Conservation (phyloP, 768 basidiomycete genomes). For the Boletus pseudo-olivaceus region DNA sequence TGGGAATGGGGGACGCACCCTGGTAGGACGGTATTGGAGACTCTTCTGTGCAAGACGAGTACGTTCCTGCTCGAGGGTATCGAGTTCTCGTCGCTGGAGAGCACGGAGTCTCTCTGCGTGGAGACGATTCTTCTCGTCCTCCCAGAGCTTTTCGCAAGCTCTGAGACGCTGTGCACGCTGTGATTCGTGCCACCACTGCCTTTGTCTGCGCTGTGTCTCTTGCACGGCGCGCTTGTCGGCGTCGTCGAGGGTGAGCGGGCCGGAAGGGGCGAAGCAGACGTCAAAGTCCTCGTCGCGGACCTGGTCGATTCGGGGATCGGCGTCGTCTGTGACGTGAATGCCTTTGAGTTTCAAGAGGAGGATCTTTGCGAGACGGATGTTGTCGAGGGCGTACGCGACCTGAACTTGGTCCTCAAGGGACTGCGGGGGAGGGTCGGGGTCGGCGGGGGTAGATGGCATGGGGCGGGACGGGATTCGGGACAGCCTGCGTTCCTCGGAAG, state of each 20-base stretch:
- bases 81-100: constrained; percentile 32
- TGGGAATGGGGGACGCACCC: constrained; percentile 14
- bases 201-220: constrained; percentile 33
- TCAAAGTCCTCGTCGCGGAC: constrained; percentile 51
- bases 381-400: constrained; percentile 61
- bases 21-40: constrained; percentile 11
- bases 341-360: constrained; percentile 60
- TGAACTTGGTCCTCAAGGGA: constrained; percentile 63
- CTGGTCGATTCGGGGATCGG: constrained; percentile 60
- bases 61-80: constrained; percentile 27
- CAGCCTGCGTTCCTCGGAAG: constrained; percentile 39
- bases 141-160: constrained; percentile 48
- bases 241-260: constrained; percentile 40
- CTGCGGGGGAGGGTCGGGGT: constrained; percentile 21
- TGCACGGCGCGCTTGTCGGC: constrained; percentile 37
- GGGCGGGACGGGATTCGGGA: not conserved
- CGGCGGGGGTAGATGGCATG: not conserved
- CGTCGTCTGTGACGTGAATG: constrained; percentile 54
- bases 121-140: constrained; percentile 42
- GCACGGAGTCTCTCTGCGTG: constrained; percentile 38
- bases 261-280: constrained; percentile 36
- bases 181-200: constrained; percentile 32
- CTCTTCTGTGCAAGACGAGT: constrained; percentile 17
- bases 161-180: constrained; percentile 40
- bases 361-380: constrained; percentile 63